A percentile compares a stretch with the other conserved stretches of the same genome.
These are phyloP conservation scores for Cercospora beticola DNA, from an alignment of 2,329 filamentous ascomycete genomes.

Conservation along the genomic window DNA sequence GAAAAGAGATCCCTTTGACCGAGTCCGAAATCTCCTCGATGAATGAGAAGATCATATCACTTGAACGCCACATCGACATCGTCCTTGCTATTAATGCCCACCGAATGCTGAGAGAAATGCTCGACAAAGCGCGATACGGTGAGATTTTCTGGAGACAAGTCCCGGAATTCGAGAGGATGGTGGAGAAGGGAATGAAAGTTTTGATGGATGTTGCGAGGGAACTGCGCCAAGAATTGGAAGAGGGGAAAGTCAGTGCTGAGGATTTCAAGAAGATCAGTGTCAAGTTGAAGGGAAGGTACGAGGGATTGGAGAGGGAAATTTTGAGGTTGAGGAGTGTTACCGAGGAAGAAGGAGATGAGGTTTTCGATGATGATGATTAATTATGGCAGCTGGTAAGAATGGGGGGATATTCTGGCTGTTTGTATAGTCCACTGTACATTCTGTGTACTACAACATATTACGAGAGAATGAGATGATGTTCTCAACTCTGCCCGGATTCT, in stretches of 20 bases:
- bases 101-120: constrained; percentile 29
- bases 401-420: neutral
- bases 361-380: constrained; percentile 12
- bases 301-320: constrained; percentile 26
- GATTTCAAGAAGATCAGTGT: constrained; percentile 23
- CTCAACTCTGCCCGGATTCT: neutral
- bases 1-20: constrained; percentile 9
- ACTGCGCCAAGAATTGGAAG: constrained; percentile 18
- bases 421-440: neutral
- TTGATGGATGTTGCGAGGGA: constrained; percentile 27
- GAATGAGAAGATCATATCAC: constrained; percentile 7
- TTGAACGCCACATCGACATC: constrained; percentile 24
- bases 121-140: constrained; percentile 32
- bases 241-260: constrained; percentile 20
- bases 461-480: neutral
- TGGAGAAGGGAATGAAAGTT: constrained; percentile 31
- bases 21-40: constrained; percentile 16
- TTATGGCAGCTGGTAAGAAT: neutral
- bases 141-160: constrained; percentile 17
- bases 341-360: constrained; percentile 28
- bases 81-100: constrained; percentile 31
- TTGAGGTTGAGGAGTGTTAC: constrained; percentile 30
- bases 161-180: constrained; percentile 31
- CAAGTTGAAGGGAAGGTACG: constrained; percentile 22
- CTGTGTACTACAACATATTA: neutral